These are phyloP conservation scores for Clavariopsis aquatica DNA, from an alignment of 495 filamentous ascomycete genomes.

Conservation along the genomic window DNA sequence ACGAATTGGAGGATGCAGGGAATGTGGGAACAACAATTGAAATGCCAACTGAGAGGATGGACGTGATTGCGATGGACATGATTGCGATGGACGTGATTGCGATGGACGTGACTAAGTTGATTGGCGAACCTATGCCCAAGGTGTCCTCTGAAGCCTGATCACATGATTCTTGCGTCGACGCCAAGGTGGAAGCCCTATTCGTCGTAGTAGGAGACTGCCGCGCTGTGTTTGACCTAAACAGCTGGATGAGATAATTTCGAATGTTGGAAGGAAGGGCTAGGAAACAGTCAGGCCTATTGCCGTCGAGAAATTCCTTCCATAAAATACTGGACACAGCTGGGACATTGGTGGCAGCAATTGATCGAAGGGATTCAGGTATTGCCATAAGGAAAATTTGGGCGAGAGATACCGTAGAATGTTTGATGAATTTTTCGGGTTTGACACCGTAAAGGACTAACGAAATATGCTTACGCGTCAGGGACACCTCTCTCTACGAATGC, in stretches of 20 bases:
- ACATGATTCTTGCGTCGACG: not conserved
- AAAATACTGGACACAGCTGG: constrained; percentile 33
- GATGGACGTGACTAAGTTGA: constrained; percentile 8
- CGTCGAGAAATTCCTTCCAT: constrained; percentile 33
- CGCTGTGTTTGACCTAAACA: constrained; percentile 33
- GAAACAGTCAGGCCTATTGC: constrained; percentile 33
- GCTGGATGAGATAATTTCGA: constrained; percentile 29
- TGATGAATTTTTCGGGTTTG: too few species aligned
- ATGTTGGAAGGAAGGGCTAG: constrained; percentile 30
- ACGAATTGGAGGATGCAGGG: not conserved
- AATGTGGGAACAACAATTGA: not conserved
- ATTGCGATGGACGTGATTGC: constrained; percentile 7
- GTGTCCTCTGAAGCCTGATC: not conserved
- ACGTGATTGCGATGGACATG: too few species aligned
- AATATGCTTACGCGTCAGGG: constrained; percentile 24
- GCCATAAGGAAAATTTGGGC: constrained; percentile 34
- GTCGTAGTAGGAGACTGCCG: constrained; percentile 12
- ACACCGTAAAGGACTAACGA: too few species aligned
- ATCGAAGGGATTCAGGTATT: constrained; percentile 27
- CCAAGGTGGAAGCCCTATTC: not conserved
- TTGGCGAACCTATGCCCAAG: not conserved
- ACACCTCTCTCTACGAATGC: constrained; percentile 5
- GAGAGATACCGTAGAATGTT: constrained; percentile 27
- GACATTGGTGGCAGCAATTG: constrained; percentile 33
- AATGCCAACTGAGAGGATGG: not conserved